These are phyloP conservation scores for Martensiomyces pterosporus DNA, from an alignment of 192 early-diverging fungal genomes.

Conservation along the genomic window DNA sequence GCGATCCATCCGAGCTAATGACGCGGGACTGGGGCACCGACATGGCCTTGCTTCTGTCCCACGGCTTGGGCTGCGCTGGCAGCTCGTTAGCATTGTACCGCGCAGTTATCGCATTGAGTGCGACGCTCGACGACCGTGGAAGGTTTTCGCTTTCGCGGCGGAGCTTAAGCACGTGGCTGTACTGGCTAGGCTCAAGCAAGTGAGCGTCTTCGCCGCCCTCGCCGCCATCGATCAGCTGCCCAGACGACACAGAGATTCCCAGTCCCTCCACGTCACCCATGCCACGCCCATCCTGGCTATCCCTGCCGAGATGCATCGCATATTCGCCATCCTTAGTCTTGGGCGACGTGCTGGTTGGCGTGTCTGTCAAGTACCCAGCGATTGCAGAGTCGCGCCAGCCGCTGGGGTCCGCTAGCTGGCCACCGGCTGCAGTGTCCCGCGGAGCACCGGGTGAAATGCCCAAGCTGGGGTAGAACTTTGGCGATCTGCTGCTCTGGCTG, in stretches of 20 bases:
- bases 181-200: neutral
- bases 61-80: neutral
- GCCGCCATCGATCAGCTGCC: neutral
- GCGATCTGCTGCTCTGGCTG: constrained; percentile 1
- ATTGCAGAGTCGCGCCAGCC: constrained; percentile 42
- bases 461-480: neutral
- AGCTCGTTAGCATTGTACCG: constrained; percentile 8
- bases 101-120: constrained; percentile 30
- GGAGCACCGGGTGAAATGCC: too few species aligned
- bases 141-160: neutral
- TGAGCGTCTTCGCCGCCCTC: constrained; percentile 7
- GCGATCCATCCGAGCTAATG: constrained; percentile 33
- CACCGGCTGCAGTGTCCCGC: too few species aligned
- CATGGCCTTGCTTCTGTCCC: neutral
- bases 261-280: too few species aligned
- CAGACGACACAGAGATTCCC: too few species aligned
- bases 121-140: constrained; percentile 28
- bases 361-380: constrained; percentile 30
- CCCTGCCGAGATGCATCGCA: too few species aligned
- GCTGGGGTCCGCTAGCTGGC: constrained; percentile 3
- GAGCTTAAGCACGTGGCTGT: constrained; percentile 19
- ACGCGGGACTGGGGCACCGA: constrained; percentile 38
- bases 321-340: constrained; percentile 7
- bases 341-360: constrained; percentile 14
- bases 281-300: too few species aligned